Base-by-base conservation (phyloP, 768 basidiomycete species). In the Boletus rubescentipes region DNA sequence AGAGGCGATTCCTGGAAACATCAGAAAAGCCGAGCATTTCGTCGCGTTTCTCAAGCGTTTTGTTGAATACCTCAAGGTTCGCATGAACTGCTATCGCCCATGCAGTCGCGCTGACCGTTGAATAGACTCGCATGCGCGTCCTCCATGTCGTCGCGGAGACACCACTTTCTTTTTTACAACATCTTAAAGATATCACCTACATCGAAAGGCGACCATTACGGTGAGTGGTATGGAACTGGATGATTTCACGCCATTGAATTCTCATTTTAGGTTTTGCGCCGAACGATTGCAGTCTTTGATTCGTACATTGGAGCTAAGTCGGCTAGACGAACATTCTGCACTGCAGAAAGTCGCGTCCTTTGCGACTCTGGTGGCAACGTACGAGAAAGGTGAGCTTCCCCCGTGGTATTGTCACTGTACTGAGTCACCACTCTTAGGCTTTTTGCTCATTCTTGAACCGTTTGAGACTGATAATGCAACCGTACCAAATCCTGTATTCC, bases 401-500 rank as follows among this genome's bases (percentile, higher is more conserved):
- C 15, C 36, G 1, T 4, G 10, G 12, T 34, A 57, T 49, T n/a
- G 37, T 43, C 18, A 34, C 30, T 35, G 38, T 20, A 36, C 50
- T 51, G 31, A 35, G 34, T 26, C 36, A 23, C 9, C 21, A 45
- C 49, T 37, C 8, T 36, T 51, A 95, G 96, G 97, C 5, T 99
- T 99, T 72, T 75, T 98, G 18, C 86, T 99, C 47, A 98, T 99
- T 53, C 79, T 99, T 16, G 97, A 99, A 67, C 97, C 97, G 0
- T 99, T 94, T 62, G 97, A 99, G 73, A 98, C 97, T 5, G 97
- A 99, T 50, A 94, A 91, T 70, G 95, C 97, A 14, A 98, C 96
- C 1, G 94, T 98, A 6, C 96, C 97, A 15, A 99, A 99, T 73
- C 97, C 97, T 1, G 86, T 99, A 36, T 98, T 99, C 70, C 97